Evolutionary conservation across 2,329 filamentous ascomycete genomes (phyloP).

Genomic region (Dactylellina cionopaga): DNA sequence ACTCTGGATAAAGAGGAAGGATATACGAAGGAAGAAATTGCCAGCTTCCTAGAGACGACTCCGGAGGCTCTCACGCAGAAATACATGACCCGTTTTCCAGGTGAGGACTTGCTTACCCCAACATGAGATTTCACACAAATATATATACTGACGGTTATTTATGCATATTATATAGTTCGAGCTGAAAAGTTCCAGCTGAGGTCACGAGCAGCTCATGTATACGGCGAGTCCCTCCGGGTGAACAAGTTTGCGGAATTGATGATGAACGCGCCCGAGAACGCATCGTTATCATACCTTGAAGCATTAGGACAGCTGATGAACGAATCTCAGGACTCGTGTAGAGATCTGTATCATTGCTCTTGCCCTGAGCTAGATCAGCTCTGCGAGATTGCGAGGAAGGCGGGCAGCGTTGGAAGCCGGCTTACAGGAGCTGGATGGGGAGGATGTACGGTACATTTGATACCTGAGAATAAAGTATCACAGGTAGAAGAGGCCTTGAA

Average conservation of each 20-base stretch:
- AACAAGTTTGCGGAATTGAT: slow-evolving; percentile 83
- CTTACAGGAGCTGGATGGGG: slow-evolving; percentile 97
- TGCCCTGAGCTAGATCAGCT: slow-evolving; percentile 91
- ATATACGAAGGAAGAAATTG: slow-evolving; percentile 88
- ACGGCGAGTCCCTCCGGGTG: slow-evolving; percentile 86
- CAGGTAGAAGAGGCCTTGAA: slow-evolving; percentile 80
- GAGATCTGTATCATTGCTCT: slow-evolving; percentile 88
- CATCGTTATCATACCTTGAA: slow-evolving; percentile 73
- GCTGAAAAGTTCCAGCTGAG: slow-evolving; percentile 87
- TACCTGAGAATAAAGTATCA: slow-evolving; percentile 82
- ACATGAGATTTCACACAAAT: no score
- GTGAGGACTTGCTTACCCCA: slow-evolving; percentile 18
- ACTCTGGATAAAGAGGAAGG: slow-evolving; percentile 81
- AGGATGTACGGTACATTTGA: slow-evolving; percentile 92
- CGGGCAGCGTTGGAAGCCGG: slow-evolving; percentile 84
- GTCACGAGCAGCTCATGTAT: slow-evolving; percentile 89
- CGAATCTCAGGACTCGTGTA: slow-evolving; percentile 85
- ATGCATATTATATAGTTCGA: slow-evolving; percentile 67
- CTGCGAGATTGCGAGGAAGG: slow-evolving; percentile 78
- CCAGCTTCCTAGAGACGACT: slow-evolving; percentile 74
- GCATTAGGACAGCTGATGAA: slow-evolving; percentile 86
- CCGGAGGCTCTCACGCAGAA: slow-evolving; percentile 77
- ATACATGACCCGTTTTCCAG: slow-evolving; percentile 86
- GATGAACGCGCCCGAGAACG: slow-evolving; percentile 63
- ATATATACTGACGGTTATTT: not conserved